phyloP scores from a whole-genome alignment of 139 green algal genomes.

The Chlamydomonas applanata region DNA sequence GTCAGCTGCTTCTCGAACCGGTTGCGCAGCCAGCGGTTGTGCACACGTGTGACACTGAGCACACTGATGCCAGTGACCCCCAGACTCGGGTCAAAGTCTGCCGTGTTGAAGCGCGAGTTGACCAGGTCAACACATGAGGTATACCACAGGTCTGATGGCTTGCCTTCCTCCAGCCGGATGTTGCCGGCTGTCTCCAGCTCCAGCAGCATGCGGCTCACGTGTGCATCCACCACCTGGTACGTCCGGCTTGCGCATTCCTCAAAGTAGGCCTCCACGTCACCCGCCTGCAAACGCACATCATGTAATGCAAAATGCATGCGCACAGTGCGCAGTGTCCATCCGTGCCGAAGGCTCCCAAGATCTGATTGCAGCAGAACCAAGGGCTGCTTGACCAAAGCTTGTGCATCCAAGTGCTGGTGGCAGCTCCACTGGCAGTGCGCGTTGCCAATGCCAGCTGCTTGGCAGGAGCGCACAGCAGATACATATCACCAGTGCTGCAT shows the following conservation, averaged over 20 bases:
- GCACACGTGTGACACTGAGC: slow-evolving; percentile 49
- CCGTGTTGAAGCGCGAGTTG: slow-evolving; percentile 32
- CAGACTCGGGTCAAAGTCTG: slow-evolving; percentile 27
- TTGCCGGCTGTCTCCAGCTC: slow-evolving; percentile 77
- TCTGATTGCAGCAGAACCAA: no score
- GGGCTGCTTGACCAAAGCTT: no score
- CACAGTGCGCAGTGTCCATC: no score
- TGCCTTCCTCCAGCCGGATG: slow-evolving; percentile 75
- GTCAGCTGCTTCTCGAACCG: slow-evolving; percentile 48
- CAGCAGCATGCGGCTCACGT: slow-evolving; percentile 56
- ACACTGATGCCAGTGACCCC: slow-evolving; percentile 31
- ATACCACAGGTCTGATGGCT: slow-evolving; percentile 59
- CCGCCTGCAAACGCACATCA: slow-evolving; percentile 6
- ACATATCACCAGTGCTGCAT: no score
- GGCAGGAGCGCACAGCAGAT: no score
- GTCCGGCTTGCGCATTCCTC: slow-evolving; percentile 13
- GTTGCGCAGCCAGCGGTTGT: slow-evolving; percentile 67
- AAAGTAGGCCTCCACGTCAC: slow-evolving; percentile 11
- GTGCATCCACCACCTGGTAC: slow-evolving; percentile 33
- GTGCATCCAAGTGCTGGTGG: no score
- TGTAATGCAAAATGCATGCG: no score
- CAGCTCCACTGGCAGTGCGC: no score
- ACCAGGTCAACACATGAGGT: slow-evolving; percentile 52
- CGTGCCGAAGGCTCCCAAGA: no score
- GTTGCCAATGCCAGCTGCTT: no score